Evolutionary conservation across 2,329 filamentous ascomycete species (phyloP).

Genomic region (Epichloe brachyelytri): DNA sequence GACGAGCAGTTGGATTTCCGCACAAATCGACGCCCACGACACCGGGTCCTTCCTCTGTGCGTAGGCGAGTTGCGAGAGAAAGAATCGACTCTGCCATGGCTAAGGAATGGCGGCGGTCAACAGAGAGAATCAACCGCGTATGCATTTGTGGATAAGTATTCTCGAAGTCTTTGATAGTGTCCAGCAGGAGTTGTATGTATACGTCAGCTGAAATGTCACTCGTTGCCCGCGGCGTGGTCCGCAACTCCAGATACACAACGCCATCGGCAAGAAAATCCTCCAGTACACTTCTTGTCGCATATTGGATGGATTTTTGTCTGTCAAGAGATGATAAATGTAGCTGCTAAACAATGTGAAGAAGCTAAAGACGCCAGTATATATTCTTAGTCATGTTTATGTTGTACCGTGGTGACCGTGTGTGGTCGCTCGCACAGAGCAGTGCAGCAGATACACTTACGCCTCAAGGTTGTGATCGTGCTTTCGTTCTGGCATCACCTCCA

Average conservation of each 20-base stretch:
- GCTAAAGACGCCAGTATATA: slow-evolving; percentile 22
- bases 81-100: slow-evolving; percentile 51
- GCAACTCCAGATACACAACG: slow-evolving; percentile 65
- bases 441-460: slow-evolving; percentile 36
- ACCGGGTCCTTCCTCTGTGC: slow-evolving; percentile 31
- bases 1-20: slow-evolving; percentile 48
- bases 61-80: slow-evolving; percentile 39
- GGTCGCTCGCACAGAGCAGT: too few relatives aligned
- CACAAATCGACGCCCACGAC: slow-evolving; percentile 70
- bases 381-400: background rate
- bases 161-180: slow-evolving; percentile 44
- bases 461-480: slow-evolving; percentile 59
- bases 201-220: slow-evolving; percentile 43
- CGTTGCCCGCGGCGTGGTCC: slow-evolving; percentile 62
- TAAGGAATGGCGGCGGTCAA: slow-evolving; percentile 53
- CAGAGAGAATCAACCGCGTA: slow-evolving; percentile 56
- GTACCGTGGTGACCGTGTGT: background rate
- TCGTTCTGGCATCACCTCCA: slow-evolving; percentile 53
- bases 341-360: slow-evolving; percentile 70
- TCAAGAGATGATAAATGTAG: slow-evolving; percentile 67
- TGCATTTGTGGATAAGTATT: slow-evolving; percentile 32
- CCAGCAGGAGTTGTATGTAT: slow-evolving; percentile 55
- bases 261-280: slow-evolving; percentile 55
- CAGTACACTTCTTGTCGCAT: slow-evolving; percentile 54
- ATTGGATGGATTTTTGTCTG: slow-evolving; percentile 44